phyloP scores from a whole-genome alignment of 305 asterid species.

The Fraxinus latifolia region DNA sequence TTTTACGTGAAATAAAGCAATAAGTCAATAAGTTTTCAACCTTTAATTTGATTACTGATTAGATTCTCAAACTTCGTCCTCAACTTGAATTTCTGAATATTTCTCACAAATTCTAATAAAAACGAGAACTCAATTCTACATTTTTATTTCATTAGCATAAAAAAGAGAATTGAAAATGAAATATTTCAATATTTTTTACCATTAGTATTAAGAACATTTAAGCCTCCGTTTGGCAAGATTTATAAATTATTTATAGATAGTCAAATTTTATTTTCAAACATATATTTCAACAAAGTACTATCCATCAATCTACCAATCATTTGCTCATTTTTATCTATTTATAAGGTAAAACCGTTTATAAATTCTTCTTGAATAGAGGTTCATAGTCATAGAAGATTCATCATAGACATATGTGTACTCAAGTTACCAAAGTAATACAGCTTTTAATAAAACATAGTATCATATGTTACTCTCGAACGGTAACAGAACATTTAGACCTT shows the following conservation, averaged over 20 bases:
- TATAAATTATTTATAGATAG: too few relatives aligned
- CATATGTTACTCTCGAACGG: background rate
- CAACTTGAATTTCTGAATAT: background rate
- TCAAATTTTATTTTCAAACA: too few relatives aligned
- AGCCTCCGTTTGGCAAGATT: too few relatives aligned
- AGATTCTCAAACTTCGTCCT: background rate
- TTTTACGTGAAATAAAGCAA: background rate
- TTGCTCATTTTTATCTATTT: too few relatives aligned
- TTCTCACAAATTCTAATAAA: too few relatives aligned
- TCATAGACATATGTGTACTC: too few relatives aligned
- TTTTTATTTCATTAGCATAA: background rate
- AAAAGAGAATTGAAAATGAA: background rate
- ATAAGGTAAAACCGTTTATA: too few relatives aligned
- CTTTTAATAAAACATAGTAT: background rate
- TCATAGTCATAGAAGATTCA: too few relatives aligned
- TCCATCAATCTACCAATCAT: too few relatives aligned
- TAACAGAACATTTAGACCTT: slow-evolving; percentile 13
- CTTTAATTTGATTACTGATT: background rate
- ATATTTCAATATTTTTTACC: background rate
- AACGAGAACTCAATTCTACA: background rate
- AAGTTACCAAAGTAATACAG: background rate
- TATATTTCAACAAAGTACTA: too few relatives aligned
- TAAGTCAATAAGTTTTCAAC: background rate
- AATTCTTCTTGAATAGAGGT: too few relatives aligned
- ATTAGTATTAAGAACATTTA: background rate